Conservation (phyloP, 1,139 yeast genomes). For the Zhuliangozyma parablackwelliae region DNA sequence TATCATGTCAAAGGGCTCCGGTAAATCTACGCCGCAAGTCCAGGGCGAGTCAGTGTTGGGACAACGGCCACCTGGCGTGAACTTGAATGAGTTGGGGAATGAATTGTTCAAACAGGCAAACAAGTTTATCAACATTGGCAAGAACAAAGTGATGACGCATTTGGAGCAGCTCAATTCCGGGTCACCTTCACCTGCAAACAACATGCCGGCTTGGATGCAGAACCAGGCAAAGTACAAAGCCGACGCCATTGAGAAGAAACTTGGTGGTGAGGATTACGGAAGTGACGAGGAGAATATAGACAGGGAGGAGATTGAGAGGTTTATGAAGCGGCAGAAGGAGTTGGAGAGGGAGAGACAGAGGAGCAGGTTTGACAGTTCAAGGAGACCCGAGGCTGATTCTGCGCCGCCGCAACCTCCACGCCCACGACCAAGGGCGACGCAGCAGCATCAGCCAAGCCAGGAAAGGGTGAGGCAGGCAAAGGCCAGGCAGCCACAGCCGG, state of each 20-base stretch:
- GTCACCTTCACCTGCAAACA: slow-evolving; percentile 24
- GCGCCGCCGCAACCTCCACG: background rate
- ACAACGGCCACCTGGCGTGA: slow-evolving; percentile 12
- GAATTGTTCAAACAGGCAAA: slow-evolving; percentile 65
- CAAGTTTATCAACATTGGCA: slow-evolving; percentile 55
- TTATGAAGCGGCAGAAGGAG: slow-evolving; percentile 36
- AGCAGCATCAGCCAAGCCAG: too few relatives aligned
- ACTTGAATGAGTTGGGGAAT: slow-evolving; percentile 57
- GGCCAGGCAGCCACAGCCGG: background rate
- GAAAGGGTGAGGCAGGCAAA: too few relatives aligned
- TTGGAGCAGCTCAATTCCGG: slow-evolving; percentile 52
- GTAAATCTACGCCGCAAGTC: slow-evolving; percentile 1
- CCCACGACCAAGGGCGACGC: background rate
- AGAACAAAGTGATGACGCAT: slow-evolving; percentile 59
- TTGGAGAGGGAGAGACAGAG: slow-evolving; percentile 34
- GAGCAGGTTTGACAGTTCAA: slow-evolving; percentile 18
- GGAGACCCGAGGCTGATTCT: background rate
- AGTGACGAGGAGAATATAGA: slow-evolving; percentile 43
- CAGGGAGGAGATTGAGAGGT: slow-evolving; percentile 34
- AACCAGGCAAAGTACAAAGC: slow-evolving; percentile 47
- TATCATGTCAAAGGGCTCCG: slow-evolving; percentile 45
- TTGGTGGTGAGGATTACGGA: slow-evolving; percentile 41
- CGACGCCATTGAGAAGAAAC: slow-evolving; percentile 35
- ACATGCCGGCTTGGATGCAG: slow-evolving; percentile 79
- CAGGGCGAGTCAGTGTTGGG: slow-evolving; percentile 13